Conservation (phyloP, 1,284 basidiomycete genomes). For the Apiotrichum brassicae region DNA sequence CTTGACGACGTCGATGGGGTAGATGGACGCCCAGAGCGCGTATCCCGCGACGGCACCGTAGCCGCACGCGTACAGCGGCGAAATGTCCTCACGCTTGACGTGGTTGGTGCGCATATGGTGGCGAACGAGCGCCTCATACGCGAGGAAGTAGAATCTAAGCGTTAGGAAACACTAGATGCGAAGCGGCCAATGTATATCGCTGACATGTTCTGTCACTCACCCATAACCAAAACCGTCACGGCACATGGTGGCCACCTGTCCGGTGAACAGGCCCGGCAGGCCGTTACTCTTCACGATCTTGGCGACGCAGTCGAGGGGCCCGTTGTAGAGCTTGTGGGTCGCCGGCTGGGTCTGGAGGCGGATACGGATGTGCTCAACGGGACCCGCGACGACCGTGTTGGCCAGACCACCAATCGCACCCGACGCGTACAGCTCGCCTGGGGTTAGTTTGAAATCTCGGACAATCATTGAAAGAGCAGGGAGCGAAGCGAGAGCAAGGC, state of each 20-base stretch:
- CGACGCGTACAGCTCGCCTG: constrained; percentile 64
- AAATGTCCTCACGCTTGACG: constrained; percentile 68
- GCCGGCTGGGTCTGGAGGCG: constrained; percentile 83
- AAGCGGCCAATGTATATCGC: not conserved
- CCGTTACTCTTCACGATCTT: constrained; percentile 67
- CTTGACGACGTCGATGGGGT: constrained; percentile 92
- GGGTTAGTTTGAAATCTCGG: not conserved
- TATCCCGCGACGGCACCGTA: constrained; percentile 71
- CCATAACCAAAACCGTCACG: constrained; percentile 83
- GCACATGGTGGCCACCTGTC: constrained; percentile 79
- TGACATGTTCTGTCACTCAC: constrained; percentile 20
- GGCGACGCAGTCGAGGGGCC: constrained; percentile 75
- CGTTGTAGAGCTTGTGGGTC: constrained; percentile 62
- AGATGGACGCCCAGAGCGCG: constrained; percentile 55
- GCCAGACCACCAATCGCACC: constrained; percentile 82
- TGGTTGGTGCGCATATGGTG: constrained; percentile 66
- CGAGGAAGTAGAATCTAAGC: constrained; percentile 69
- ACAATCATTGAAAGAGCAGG: too few relatives aligned
- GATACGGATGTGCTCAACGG: constrained; percentile 96
- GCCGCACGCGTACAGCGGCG: constrained; percentile 65
- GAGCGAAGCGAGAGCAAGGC: not conserved
- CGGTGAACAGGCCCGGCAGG: constrained; percentile 82
- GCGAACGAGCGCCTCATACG: constrained; percentile 88
- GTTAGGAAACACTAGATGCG: not conserved
- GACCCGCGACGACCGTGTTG: constrained; percentile 87